These are phyloP conservation scores for Megacollybia marginata DNA, from an alignment of 768 basidiomycete genomes.

Conservation along the genomic window DNA sequence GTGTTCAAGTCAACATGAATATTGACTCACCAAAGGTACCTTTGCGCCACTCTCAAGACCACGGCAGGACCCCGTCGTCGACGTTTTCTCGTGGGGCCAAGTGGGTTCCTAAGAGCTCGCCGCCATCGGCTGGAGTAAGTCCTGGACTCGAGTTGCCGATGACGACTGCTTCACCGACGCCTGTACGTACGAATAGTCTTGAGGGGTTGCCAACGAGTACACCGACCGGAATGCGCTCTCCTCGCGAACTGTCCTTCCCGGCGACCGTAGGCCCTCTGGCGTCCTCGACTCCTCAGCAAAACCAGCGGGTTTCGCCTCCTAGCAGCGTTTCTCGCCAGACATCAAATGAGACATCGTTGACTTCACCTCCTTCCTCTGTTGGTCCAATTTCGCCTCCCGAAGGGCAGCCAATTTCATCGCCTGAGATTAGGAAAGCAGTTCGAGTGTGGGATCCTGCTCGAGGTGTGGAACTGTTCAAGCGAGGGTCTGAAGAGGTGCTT, in stretches of 20 bases:
- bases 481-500: conserved; percentile 81
- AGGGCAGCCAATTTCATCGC: conserved; percentile 19
- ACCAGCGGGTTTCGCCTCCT: not conserved
- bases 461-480: conserved; percentile 80
- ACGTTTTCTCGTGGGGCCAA: not conserved
- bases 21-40: conserved; percentile 17
- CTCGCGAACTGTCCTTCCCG: conserved; percentile 7
- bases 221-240: conserved; percentile 7
- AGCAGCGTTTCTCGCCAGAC: conserved; percentile 21
- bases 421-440: conserved; percentile 36
- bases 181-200: conserved; percentile 3
- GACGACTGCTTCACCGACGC: conserved; percentile 13
- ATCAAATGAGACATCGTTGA: conserved; percentile 34
- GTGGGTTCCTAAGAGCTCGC: not conserved
- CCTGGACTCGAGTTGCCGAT: conserved; percentile 10
- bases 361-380: conserved; percentile 5
- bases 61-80: conserved; percentile 6
- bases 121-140: not conserved
- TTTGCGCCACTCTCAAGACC: conserved; percentile 10
- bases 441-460: conserved; percentile 85
- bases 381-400: conserved; percentile 43
- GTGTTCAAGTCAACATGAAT: conserved; percentile 46
- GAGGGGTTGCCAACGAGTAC: conserved; percentile 1
- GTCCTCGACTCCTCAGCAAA: conserved; percentile 4
- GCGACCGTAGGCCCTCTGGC: not conserved